A percentile compares a stretch with the other conserved stretches of the same genome.
Evolutionary conservation across 345 rosid genomes (phyloP).

Genomic region (Aurinia saxatilis): DNA sequence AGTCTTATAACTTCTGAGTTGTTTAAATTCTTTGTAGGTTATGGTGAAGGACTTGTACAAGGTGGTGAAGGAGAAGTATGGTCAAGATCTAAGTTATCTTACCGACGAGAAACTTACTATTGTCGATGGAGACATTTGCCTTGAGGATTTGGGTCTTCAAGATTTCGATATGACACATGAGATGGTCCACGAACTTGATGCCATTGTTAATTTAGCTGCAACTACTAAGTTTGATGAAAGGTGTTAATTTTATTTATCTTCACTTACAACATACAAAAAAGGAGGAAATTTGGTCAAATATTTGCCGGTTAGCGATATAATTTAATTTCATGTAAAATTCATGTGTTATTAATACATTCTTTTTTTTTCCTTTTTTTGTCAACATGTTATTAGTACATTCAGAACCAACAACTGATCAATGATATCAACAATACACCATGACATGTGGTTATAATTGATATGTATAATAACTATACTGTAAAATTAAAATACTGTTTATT

Average conservation of each 20-base stretch:
- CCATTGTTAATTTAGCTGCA: conserved; percentile 28
- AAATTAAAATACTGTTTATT: neutral
- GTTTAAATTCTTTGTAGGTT: conserved; percentile 4
- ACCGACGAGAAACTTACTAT: conserved; percentile 5
- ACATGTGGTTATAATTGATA: neutral
- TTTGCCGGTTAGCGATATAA: too few relatives aligned
- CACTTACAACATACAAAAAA: too few relatives aligned
- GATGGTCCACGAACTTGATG: conserved; percentile 21
- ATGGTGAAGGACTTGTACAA: conserved; percentile 19
- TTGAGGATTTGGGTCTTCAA: conserved; percentile 21
- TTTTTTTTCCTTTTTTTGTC: too few relatives aligned
- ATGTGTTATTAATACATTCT: neutral
- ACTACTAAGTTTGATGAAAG: conserved; percentile 33
- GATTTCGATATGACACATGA: conserved; percentile 15
- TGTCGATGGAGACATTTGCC: conserved; percentile 19
- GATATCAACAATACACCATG: neutral
- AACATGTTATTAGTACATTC: too few relatives aligned
- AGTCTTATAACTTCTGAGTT: neutral
- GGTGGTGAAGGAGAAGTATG: conserved; percentile 25
- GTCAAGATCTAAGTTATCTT: conserved; percentile 6
- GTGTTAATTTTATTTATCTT: neutral
- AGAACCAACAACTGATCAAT: neutral
- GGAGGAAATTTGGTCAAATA: too few relatives aligned
- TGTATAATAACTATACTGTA: neutral
- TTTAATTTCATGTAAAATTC: too few relatives aligned